These are phyloP conservation scores for Zoysia matrella DNA, from an alignment of 202 grass and related monocot genomes.

Conservation along the genomic window DNA sequence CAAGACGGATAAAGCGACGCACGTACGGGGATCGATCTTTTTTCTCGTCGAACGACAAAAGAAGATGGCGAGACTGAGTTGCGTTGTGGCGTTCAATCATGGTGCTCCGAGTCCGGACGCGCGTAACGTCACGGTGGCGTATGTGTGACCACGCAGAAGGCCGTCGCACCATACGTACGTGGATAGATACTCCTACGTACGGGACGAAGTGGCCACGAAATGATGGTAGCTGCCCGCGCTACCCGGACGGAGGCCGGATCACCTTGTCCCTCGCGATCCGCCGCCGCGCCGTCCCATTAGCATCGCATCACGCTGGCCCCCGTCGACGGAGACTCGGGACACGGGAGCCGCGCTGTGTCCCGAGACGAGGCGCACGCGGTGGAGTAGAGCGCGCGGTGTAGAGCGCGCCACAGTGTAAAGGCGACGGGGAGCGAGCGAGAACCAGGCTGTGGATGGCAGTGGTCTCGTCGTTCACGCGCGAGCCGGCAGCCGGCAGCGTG, in stretches of 20 bases:
- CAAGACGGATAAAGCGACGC: no score
- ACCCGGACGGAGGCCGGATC: no score
- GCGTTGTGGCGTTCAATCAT: neutral
- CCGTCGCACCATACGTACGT: neutral
- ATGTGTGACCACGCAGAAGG: neutral
- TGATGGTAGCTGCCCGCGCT: neutral
- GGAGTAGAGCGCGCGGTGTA: no score
- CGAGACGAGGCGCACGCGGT: neutral
- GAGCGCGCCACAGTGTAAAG: conserved; percentile 24
- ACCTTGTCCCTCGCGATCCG: neutral
- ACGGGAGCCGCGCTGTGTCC: neutral
- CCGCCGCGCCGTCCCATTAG: neutral
- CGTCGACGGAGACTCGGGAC: neutral
- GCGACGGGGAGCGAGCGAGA: neutral
- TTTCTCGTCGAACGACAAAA: no score
- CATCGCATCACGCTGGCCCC: conserved; percentile 10
- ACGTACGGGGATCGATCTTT: no score
- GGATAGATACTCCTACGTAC: neutral
- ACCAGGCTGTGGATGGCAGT: no score
- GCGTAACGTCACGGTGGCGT: conserved; percentile 12
- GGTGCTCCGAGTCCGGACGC: neutral
- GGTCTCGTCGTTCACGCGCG: neutral
- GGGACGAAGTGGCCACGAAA: neutral
- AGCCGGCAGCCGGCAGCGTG: neutral
- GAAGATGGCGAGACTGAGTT: no score